phyloP scores from a whole-genome alignment of 1,284 basidiomycete species.

The Agroathelia rolfsii region DNA sequence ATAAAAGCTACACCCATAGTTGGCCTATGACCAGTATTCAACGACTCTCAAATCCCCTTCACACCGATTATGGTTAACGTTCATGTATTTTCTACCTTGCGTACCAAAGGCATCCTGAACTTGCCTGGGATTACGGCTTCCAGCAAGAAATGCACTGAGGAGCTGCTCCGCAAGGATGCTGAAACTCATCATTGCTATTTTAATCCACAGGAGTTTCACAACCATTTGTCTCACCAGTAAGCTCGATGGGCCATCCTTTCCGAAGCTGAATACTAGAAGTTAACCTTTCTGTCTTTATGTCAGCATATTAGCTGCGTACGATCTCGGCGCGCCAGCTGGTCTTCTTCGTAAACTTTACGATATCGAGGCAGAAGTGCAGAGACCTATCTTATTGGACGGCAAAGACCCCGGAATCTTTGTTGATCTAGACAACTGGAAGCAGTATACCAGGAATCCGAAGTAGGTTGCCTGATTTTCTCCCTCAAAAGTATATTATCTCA shows the following conservation, averaged over 20 bases:
- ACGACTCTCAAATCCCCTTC: too few species aligned
- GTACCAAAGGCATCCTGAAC: conserved; percentile 39
- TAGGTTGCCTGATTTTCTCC: conserved; percentile 18
- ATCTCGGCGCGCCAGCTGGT: conserved; percentile 45
- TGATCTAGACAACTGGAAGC: conserved; percentile 40
- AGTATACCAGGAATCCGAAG: conserved; percentile 45
- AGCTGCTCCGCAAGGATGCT: conserved; percentile 45
- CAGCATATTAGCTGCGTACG: conserved; percentile 54
- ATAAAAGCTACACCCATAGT: too few species aligned
- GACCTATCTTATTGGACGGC: conserved; percentile 34
- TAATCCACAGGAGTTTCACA: conserved; percentile 41
- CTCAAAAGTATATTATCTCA: not conserved
- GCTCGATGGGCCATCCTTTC: conserved; percentile 10
- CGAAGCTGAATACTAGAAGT: not conserved
- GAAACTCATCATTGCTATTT: conserved; percentile 50
- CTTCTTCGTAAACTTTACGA: conserved; percentile 47
- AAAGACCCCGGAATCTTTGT: conserved; percentile 28
- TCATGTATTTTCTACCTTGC: too few species aligned
- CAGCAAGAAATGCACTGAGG: conserved; percentile 34
- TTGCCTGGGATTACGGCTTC: conserved; percentile 40
- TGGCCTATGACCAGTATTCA: too few species aligned
- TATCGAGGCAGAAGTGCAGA: conserved; percentile 27
- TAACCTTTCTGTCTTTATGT: conserved; percentile 11
- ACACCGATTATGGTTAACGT: too few species aligned
- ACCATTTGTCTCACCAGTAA: conserved; percentile 54